Percentiles rank a stretch among this genome's conserved stretches.
Evolutionary conservation across 2,329 filamentous ascomycete genomes (phyloP).

Genomic region (Aspergillus hortae): DNA sequence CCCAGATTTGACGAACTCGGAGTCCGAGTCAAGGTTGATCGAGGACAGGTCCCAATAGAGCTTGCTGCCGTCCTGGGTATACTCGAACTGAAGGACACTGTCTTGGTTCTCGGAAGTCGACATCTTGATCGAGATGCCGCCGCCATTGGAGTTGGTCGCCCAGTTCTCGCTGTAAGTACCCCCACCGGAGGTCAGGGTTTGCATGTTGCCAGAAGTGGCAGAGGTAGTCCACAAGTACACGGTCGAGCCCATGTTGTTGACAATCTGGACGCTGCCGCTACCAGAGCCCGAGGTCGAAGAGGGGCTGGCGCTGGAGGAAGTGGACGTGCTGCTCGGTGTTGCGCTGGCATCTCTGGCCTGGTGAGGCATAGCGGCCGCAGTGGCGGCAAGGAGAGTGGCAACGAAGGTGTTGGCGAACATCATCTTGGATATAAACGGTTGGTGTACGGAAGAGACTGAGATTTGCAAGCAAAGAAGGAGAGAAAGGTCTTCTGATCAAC

Average conservation of each 20-base stretch:
- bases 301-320: conserved; percentile 1
- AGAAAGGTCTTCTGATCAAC: not conserved
- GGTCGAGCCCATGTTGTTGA: conserved; percentile 23
- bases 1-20: conserved; percentile 19
- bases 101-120: conserved; percentile 15
- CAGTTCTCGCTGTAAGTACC: conserved; percentile 23
- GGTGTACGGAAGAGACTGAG: not conserved
- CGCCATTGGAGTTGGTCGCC: conserved; percentile 27
- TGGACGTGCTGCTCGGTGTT: conserved; percentile 2
- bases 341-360: not conserved
- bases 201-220: conserved; percentile 15
- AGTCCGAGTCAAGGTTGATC: conserved; percentile 23
- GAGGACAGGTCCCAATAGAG: conserved; percentile 32
- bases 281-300: conserved; percentile 6
- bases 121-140: conserved; percentile 32
- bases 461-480: not conserved
- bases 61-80: conserved; percentile 21
- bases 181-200: conserved; percentile 16
- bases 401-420: conserved; percentile 11
- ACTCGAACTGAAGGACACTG: conserved; percentile 31
- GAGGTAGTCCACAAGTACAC: conserved; percentile 29
- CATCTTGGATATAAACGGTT: conserved; percentile 1
- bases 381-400: conserved; percentile 7
- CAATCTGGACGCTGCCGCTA: conserved; percentile 20
- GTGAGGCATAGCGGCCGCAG: conserved; percentile 7